Evolutionary conservation across 2,329 filamentous ascomycete species (phyloP).

Genomic region (Cercospora zeae-maydis): DNA sequence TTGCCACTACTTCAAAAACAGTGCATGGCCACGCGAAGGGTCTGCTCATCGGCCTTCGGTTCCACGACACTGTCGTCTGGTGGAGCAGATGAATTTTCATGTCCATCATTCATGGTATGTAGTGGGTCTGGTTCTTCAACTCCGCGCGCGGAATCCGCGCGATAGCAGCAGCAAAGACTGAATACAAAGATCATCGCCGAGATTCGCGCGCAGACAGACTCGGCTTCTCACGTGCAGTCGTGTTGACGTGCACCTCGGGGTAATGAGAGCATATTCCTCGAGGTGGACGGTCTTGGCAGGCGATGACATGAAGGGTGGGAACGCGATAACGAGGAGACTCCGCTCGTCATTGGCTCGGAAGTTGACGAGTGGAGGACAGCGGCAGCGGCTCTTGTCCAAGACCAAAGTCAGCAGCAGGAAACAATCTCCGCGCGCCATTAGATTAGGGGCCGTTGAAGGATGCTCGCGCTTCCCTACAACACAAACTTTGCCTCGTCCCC

Average conservation of each 20-base stretch:
- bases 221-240: background rate
- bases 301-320: background rate
- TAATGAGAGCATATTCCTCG: background rate
- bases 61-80: background rate
- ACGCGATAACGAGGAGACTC: background rate
- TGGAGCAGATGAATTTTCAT: background rate
- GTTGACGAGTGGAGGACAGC: background rate
- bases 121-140: background rate
- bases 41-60: background rate
- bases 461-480: constrained; percentile 2
- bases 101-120: background rate
- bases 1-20: background rate
- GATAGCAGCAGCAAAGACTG: background rate
- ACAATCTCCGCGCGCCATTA: constrained; percentile 1
- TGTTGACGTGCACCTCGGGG: background rate
- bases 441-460: constrained; percentile 1
- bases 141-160: background rate
- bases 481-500: constrained; percentile 1
- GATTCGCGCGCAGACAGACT: background rate
- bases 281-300: background rate
- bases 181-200: background rate
- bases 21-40: background rate
- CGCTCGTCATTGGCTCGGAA: background rate
- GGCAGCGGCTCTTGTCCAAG: constrained; percentile 7
- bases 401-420: constrained; percentile 3